These are phyloP conservation scores for Tolypocladium inflatum DNA, from an alignment of 2,329 filamentous ascomycete species.

Conservation along the genomic window DNA sequence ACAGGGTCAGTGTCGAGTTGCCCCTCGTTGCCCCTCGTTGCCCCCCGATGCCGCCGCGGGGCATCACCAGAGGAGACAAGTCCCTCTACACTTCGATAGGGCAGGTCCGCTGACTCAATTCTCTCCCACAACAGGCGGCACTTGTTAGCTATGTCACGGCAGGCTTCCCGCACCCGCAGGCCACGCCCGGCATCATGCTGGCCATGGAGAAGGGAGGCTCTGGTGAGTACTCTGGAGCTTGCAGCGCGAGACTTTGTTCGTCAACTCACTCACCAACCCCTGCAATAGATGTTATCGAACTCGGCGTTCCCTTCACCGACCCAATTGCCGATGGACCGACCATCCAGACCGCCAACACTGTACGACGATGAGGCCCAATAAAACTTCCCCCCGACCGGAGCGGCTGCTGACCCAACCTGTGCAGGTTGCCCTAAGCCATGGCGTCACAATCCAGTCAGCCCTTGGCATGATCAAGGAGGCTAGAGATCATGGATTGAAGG, in stretches of 20 bases:
- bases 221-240: slow-evolving; percentile 41
- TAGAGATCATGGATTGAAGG: slow-evolving; percentile 64
- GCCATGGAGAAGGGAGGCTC: slow-evolving; percentile 88
- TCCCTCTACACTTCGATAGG: not conserved
- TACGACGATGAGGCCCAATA: slow-evolving; percentile 25
- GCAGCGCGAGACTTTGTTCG: not conserved
- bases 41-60: slow-evolving; percentile 13
- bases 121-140: slow-evolving; percentile 48
- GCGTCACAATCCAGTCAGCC: slow-evolving; percentile 71
- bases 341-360: slow-evolving; percentile 90
- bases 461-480: slow-evolving; percentile 79
- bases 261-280: not conserved
- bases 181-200: slow-evolving; percentile 75
- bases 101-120: not conserved
- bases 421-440: slow-evolving; percentile 69
- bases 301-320: slow-evolving; percentile 94
- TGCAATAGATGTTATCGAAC: slow-evolving; percentile 71
- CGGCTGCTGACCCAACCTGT: slow-evolving; percentile 1
- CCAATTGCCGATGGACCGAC: slow-evolving; percentile 96
- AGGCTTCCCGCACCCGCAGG: slow-evolving; percentile 75
- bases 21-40: slow-evolving; percentile 15
- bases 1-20: slow-evolving; percentile 35
- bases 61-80: not conserved
- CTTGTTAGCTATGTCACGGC: slow-evolving; percentile 95
- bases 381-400: not conserved